Evolutionary conservation across 2,329 filamentous ascomycete species (phyloP).

Genomic region (Ophiostoma pallidulum): DNA sequence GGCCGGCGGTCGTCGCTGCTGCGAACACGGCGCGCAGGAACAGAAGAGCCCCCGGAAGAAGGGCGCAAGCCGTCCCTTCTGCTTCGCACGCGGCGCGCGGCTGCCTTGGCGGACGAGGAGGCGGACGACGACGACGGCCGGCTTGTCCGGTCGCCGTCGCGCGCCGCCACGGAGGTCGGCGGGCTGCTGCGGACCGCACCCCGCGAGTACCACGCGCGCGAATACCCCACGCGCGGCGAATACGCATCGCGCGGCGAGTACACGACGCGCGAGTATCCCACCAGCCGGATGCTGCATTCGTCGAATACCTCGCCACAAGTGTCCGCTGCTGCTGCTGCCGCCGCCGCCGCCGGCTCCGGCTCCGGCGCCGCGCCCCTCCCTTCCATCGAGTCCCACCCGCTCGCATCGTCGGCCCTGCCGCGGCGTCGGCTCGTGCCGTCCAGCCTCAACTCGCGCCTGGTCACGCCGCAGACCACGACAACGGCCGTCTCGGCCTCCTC

Average conservation of each 20-base stretch:
- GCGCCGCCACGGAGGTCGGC: slow-evolving; percentile 49
- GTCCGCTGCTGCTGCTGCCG: neutral
- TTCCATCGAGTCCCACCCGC: slow-evolving; percentile 17
- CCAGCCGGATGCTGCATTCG: slow-evolving; percentile 1
- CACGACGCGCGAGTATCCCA: slow-evolving; percentile 8
- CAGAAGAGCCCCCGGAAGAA: slow-evolving; percentile 42
- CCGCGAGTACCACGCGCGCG: slow-evolving; percentile 28
- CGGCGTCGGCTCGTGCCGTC: slow-evolving; percentile 44
- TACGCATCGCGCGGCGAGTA: slow-evolving; percentile 18
- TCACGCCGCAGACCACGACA: slow-evolving; percentile 29
- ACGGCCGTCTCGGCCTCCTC: slow-evolving; percentile 18
- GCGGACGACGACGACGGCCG: slow-evolving; percentile 39
- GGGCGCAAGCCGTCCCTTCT: slow-evolving; percentile 40
- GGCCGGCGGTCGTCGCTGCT: slow-evolving; percentile 36
- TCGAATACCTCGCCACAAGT: neutral
- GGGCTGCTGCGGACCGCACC: slow-evolving; percentile 24
- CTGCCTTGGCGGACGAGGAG: slow-evolving; percentile 33
- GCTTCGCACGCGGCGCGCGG: slow-evolving; percentile 34
- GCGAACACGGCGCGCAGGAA: slow-evolving; percentile 29
- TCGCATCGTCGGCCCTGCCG: slow-evolving; percentile 38
- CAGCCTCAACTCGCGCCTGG: slow-evolving; percentile 38
- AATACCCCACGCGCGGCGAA: slow-evolving; percentile 8
- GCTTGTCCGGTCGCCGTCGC: slow-evolving; percentile 46
- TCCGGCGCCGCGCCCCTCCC: neutral
- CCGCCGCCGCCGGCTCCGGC: slow-evolving; percentile 11